A percentile compares a stretch with the other conserved stretches of the same genome.
These are phyloP conservation scores for Mikania micrantha DNA, from an alignment of 129 eudicot genomes.

Conservation along the genomic window DNA sequence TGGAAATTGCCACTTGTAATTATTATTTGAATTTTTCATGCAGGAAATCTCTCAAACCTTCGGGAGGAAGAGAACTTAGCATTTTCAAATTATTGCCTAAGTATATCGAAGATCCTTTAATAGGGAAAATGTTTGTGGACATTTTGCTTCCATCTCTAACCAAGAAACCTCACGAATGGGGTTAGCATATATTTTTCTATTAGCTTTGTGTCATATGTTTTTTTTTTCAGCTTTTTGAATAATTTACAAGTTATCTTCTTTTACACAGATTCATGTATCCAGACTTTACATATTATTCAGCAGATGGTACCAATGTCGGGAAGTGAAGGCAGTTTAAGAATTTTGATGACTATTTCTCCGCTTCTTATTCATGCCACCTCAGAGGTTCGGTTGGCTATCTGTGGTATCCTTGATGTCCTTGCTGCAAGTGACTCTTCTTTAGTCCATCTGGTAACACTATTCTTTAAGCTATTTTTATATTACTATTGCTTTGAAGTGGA, in stretches of 20 bases:
- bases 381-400: conserved; percentile 51
- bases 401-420: conserved; percentile 60
- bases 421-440: conserved; percentile 50
- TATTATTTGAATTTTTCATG: conserved; percentile 4
- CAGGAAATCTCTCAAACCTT: conserved; percentile 48
- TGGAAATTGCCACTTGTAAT: not conserved
- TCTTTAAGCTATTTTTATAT: not conserved
- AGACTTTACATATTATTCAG: conserved; percentile 47
- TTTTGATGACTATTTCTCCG: conserved; percentile 53
- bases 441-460: conserved; percentile 39
- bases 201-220: not conserved
- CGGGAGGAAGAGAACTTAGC: conserved; percentile 48
- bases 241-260: not conserved
- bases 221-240: not conserved
- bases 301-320: conserved; percentile 43
- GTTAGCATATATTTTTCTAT: conserved; percentile 31
- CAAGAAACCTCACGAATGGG: conserved; percentile 41
- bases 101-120: conserved; percentile 52
- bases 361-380: conserved; percentile 58
- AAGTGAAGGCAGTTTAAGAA: conserved; percentile 30
- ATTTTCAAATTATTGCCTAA: conserved; percentile 58
- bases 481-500: not conserved
- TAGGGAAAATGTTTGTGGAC: conserved; percentile 61
- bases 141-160: conserved; percentile 65
- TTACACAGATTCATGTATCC: conserved; percentile 54